Evolutionary conservation across 768 basidiomycete species (phyloP).

Genomic region (Xanthoconium purpureum): DNA sequence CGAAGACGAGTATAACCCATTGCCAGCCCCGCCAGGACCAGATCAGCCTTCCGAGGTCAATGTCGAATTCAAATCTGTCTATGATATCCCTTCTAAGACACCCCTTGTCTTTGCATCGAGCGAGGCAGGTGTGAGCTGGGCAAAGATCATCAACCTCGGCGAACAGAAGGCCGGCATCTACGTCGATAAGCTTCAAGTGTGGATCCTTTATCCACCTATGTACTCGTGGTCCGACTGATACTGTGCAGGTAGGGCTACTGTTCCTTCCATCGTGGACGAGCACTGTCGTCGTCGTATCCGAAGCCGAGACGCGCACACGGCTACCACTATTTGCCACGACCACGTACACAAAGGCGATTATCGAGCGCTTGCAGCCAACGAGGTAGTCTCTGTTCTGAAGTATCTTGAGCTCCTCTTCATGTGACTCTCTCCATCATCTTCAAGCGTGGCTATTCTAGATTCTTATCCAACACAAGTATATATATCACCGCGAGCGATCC

Average conservation of each 20-base stretch:
- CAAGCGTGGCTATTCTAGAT: constrained; percentile 51
- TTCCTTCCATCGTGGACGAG: constrained; percentile 51
- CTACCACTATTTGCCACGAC: constrained; percentile 53
- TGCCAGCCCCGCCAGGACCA: constrained; percentile 21
- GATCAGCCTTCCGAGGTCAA: constrained; percentile 19
- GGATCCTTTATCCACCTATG: not conserved
- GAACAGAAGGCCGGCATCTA: constrained; percentile 47
- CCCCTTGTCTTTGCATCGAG: constrained; percentile 47
- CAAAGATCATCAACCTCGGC: constrained; percentile 45
- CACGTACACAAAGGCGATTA: constrained; percentile 41
- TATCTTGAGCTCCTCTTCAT: not conserved
- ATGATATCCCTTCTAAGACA: constrained; percentile 22
- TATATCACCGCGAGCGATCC: constrained; percentile 34
- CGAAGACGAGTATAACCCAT: constrained; percentile 57
- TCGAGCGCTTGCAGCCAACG: constrained; percentile 44
- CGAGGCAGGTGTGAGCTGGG: constrained; percentile 48
- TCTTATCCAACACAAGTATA: constrained; percentile 51
- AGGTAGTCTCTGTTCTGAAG: constrained; percentile 34
- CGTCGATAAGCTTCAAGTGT: constrained; percentile 47
- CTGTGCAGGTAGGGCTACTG: constrained; percentile 45
- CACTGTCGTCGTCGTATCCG: constrained; percentile 50
- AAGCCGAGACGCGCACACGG: constrained; percentile 38
- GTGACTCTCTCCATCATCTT: not conserved
- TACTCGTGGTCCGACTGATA: not conserved
- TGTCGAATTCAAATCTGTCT: constrained; percentile 40